Conservation (phyloP, 140 eudicot genomes). For the Eryngium alpinum region DNA sequence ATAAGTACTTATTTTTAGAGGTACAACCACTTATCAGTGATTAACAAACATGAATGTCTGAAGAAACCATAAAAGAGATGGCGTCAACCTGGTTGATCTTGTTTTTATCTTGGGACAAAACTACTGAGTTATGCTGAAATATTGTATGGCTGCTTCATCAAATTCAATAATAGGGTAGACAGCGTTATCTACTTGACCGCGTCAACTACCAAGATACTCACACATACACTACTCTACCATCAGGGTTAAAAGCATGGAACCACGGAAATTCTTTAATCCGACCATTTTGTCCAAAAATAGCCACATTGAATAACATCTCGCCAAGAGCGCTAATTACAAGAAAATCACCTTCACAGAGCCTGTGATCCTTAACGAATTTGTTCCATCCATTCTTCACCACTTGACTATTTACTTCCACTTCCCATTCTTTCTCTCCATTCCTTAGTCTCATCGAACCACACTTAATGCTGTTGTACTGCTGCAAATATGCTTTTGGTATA, state of each 20-base stretch:
- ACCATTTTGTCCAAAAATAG: constrained; percentile 12
- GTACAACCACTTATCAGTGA: too few species aligned
- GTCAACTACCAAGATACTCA: too few species aligned
- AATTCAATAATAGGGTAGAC: too few species aligned
- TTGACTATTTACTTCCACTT: constrained; percentile 1
- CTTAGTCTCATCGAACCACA: constrained; percentile 9
- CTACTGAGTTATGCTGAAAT: too few species aligned
- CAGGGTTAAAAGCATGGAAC: constrained; percentile 16
- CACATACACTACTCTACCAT: constrained; percentile 12
- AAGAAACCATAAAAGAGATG: too few species aligned
- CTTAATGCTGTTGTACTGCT: constrained; percentile 1
- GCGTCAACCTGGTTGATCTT: too few species aligned
- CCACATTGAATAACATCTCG: constrained; percentile 6
- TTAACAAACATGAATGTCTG: too few species aligned
- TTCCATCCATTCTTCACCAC: constrained; percentile 12
- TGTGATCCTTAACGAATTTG: constrained; percentile 14
- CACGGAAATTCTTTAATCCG: constrained; percentile 13
- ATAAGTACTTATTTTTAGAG: too few species aligned
- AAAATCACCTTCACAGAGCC: constrained; percentile 11
- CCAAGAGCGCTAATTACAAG: constrained; percentile 5
- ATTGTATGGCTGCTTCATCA: too few species aligned
- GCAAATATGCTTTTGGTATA: constrained; percentile 5
- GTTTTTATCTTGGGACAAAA: too few species aligned
- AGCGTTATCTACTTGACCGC: too few species aligned
- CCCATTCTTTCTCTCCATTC: constrained; percentile 12